Conservation (phyloP, 441 rosid species). For the Erodium texanum region DNA sequence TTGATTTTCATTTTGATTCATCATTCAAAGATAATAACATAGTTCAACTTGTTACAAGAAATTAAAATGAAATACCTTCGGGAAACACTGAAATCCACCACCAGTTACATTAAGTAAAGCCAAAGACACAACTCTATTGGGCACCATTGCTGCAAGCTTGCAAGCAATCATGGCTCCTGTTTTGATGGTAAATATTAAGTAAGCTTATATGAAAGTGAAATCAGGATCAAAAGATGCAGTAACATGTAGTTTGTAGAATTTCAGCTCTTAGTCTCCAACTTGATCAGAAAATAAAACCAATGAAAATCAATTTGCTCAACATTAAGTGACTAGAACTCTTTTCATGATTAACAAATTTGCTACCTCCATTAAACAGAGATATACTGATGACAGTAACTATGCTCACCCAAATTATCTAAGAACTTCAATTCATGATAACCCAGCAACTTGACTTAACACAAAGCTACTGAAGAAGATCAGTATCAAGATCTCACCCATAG, state of each 20-base stretch:
- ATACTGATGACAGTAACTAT: too few species aligned
- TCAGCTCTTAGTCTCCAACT: background rate
- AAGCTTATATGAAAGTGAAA: too few species aligned
- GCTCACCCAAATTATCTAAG: too few species aligned
- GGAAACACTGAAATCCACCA: constrained; percentile 89
- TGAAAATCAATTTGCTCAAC: background rate
- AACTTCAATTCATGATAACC: too few species aligned
- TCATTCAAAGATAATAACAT: background rate
- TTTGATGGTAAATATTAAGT: constrained; percentile 9
- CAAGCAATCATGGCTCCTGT: constrained; percentile 96
- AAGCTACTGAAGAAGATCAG: too few species aligned
- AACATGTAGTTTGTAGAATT: background rate
- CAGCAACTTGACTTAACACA: background rate
- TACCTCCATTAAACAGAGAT: too few species aligned
- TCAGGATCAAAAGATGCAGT: too few species aligned
- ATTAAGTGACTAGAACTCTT: background rate
- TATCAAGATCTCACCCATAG: constrained; percentile 62
- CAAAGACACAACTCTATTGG: constrained; percentile 64
- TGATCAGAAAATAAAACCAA: background rate
- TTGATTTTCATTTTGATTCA: background rate
- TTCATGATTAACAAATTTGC: too few species aligned
- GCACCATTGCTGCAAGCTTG: constrained; percentile 83
- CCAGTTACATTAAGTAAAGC: constrained; percentile 95
- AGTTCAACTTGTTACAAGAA: background rate
- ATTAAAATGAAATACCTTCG: constrained; percentile 50